Evolutionary conservation across 2,329 filamentous ascomycete species (phyloP).

Genomic region (Colletotrichum costaricense): DNA sequence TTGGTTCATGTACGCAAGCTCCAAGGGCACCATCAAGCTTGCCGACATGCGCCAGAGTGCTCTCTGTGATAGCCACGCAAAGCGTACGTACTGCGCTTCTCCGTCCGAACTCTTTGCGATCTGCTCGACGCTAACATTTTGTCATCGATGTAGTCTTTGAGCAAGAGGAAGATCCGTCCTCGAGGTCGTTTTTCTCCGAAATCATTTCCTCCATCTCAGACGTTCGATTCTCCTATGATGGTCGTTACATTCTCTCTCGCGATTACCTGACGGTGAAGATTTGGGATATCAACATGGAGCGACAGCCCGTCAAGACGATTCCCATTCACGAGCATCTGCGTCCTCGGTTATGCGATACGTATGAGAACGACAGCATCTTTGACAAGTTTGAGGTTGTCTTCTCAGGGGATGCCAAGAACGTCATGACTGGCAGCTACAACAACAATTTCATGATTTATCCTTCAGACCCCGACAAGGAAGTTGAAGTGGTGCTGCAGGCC

Average conservation of each 20-base stretch:
- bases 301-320: constrained; percentile 97
- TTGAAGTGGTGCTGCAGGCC: constrained; percentile 95
- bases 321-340: constrained; percentile 98
- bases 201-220: constrained; percentile 99
- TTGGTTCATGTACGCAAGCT: constrained; percentile 99
- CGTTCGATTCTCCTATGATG: constrained; percentile 96
- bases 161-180: constrained; percentile 96
- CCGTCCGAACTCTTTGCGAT: too few species aligned
- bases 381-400: constrained; percentile 99
- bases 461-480: constrained; percentile 94
- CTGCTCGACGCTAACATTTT: not conserved
- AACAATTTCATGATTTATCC: constrained; percentile 99
- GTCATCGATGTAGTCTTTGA: constrained; percentile 80
- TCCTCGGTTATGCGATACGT: constrained; percentile 94
- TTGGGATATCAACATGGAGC: constrained; percentile 99
- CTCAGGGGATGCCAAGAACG: constrained; percentile 97
- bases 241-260: constrained; percentile 95
- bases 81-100: constrained; percentile 71
- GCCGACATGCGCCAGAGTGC: constrained; percentile 98
- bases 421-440: constrained; percentile 99
- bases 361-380: constrained; percentile 99
- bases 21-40: constrained; percentile 98
- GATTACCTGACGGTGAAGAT: constrained; percentile 99
- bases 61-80: constrained; percentile 94
- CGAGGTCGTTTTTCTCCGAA: constrained; percentile 99